Conservation (phyloP, 2,329 filamentous ascomycete species). For the Plenodomus biglobosus region DNA sequence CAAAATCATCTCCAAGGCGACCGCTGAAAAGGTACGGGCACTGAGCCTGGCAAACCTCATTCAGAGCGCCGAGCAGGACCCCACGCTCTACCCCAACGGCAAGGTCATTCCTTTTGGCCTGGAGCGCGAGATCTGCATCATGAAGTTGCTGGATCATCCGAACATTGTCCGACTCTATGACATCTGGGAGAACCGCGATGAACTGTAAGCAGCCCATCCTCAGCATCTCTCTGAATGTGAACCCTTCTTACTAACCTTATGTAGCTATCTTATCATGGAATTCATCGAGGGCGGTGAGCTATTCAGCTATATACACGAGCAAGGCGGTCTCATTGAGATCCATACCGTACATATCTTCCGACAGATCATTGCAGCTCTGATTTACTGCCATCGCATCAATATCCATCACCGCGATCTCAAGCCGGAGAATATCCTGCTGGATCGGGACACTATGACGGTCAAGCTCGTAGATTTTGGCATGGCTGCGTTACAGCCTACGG, state of each 20-base stretch:
- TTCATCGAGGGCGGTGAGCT: constrained; percentile 84
- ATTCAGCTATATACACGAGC: constrained; percentile 79
- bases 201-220: constrained; percentile 67
- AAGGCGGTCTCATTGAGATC: constrained; percentile 74
- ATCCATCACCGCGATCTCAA: constrained; percentile 97
- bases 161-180: constrained; percentile 95
- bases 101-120: constrained; percentile 82
- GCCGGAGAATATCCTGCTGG: constrained; percentile 93
- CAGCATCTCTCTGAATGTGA: not conserved
- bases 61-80: constrained; percentile 64
- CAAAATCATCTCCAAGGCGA: constrained; percentile 87
- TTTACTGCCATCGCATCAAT: constrained; percentile 91
- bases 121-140: constrained; percentile 92
- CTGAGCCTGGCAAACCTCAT: constrained; percentile 84
- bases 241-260: constrained; percentile 15
- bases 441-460: constrained; percentile 67
- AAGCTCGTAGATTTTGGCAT: constrained; percentile 98
- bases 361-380: constrained; percentile 87
- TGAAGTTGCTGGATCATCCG: constrained; percentile 93
- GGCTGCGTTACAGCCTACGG: constrained; percentile 84
- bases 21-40: constrained; percentile 77
- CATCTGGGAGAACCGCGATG: constrained; percentile 95
- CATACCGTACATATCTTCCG: constrained; percentile 84
- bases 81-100: constrained; percentile 57
- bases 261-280: constrained; percentile 89